Conservation (phyloP, 441 rosid species). For the Dalechampia spathulata region DNA sequence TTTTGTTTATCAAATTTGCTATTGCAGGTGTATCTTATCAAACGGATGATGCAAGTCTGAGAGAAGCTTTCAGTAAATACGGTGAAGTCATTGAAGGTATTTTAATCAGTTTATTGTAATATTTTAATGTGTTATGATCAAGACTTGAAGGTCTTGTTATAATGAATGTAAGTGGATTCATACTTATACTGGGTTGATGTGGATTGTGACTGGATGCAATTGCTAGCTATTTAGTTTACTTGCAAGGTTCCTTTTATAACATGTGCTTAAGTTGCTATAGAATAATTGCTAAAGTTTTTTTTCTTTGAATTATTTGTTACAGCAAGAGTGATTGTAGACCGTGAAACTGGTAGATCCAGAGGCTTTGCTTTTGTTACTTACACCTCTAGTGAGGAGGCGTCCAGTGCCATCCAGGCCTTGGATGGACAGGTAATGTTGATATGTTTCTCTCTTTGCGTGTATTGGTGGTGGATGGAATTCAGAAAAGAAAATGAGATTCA, state of each 20-base stretch:
- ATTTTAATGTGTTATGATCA: no score
- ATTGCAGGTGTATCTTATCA: slow-evolving; percentile 59
- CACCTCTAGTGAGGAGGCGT: slow-evolving; percentile 60
- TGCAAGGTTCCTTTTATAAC: no score
- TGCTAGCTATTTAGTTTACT: no score
- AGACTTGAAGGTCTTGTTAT: no score
- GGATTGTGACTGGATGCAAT: no score
- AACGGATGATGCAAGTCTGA: slow-evolving; percentile 59
- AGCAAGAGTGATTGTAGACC: slow-evolving; percentile 83
- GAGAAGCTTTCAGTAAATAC: slow-evolving; percentile 66
- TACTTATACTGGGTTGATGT: no score
- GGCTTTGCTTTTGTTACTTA: slow-evolving; percentile 91
- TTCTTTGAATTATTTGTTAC: slow-evolving; percentile 12
- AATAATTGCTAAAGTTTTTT: no score
- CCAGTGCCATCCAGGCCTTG: slow-evolving; percentile 85
- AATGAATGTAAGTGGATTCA: no score
- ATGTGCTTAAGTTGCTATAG: no score
- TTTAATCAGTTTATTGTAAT: no score
- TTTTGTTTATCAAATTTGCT: not conserved
- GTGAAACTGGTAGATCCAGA: slow-evolving; percentile 88
- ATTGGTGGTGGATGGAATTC: not conserved
- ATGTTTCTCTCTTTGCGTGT: not conserved
- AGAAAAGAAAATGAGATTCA: not conserved
- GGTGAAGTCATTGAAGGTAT: slow-evolving; percentile 80
- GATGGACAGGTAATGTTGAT: slow-evolving; percentile 71